Percentiles rank a stretch among this genome's conserved stretches.
Conservation (phyloP, 805 yeast species). For the Candida lessepsii region DNA sequence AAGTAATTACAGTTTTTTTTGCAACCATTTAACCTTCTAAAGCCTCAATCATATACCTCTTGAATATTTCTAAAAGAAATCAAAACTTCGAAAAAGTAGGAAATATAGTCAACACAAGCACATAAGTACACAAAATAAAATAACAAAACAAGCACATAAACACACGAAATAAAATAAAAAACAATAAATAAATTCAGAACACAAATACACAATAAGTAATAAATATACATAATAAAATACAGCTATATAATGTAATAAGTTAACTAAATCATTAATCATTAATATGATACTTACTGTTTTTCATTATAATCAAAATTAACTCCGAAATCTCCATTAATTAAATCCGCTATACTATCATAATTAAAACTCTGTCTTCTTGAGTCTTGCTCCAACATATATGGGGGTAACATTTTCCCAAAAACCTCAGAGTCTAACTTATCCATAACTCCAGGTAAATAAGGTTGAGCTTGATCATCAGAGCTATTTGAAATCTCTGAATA, state of each 20-base stretch:
- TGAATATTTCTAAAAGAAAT: no score
- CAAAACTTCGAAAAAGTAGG: no score
- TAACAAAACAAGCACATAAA: no score
- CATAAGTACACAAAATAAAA: no score
- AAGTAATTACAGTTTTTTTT: no score
- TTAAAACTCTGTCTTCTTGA: conserved; percentile 9
- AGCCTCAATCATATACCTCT: no score
- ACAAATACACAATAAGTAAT: no score
- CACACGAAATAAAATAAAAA: no score
- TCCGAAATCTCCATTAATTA: conserved; percentile 5
- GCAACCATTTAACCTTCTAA: no score
- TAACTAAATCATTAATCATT: neutral
- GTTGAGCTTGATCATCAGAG: conserved; percentile 10
- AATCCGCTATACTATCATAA: conserved; percentile 9
- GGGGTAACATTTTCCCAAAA: conserved; percentile 81
- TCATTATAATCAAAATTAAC: conserved; percentile 3
- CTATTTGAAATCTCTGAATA: conserved; percentile 9
- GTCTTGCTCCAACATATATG: conserved; percentile 57
- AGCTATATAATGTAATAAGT: neutral
- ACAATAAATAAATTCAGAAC: no score
- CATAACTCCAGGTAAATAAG: conserved; percentile 76
- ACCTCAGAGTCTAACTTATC: conserved; percentile 82
- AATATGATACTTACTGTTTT: neutral
- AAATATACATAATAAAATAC: neutral
- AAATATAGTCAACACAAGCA: no score